phyloP scores from a whole-genome alignment of 2,329 filamentous ascomycete genomes.

The Phoma sp. region DNA sequence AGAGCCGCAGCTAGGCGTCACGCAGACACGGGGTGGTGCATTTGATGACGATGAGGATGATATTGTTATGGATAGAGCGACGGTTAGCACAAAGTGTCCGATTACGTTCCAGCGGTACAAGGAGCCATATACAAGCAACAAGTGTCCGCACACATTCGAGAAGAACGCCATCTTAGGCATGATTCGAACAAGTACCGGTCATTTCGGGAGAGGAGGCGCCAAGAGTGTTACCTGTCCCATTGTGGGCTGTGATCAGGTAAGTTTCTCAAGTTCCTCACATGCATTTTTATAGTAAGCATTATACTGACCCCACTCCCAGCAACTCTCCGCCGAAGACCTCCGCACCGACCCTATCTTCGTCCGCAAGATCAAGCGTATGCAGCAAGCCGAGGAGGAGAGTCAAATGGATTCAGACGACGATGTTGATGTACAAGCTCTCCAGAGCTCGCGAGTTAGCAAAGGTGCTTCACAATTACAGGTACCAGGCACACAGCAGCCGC shows the following conservation, averaged over 20 bases:
- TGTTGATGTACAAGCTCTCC: slow-evolving; percentile 10
- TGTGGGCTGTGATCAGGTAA: slow-evolving; percentile 65
- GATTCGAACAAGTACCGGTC: slow-evolving; percentile 41
- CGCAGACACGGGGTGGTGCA: slow-evolving; percentile 42
- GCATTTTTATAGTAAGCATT: background rate
- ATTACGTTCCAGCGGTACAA: slow-evolving; percentile 70
- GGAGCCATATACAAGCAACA: slow-evolving; percentile 70
- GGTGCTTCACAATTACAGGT: slow-evolving; percentile 9
- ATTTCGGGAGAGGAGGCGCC: slow-evolving; percentile 29
- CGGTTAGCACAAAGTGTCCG: slow-evolving; percentile 72
- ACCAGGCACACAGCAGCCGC: slow-evolving; percentile 18
- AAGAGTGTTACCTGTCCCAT: slow-evolving; percentile 66
- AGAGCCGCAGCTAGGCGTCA: slow-evolving; percentile 52
- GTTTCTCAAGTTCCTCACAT: background rate
- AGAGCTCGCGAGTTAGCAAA: background rate
- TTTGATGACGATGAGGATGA: slow-evolving; percentile 71
- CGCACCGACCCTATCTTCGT: slow-evolving; percentile 41
- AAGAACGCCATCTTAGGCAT: slow-evolving; percentile 68
- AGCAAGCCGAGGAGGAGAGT: slow-evolving; percentile 35
- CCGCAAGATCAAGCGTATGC: slow-evolving; percentile 49
- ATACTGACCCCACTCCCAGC: slow-evolving; percentile 24
- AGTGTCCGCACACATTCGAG: slow-evolving; percentile 78
- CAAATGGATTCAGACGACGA: slow-evolving; percentile 41
- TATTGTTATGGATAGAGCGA: slow-evolving; percentile 69
- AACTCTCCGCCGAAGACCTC: slow-evolving; percentile 41